A percentile compares a stretch with the other conserved stretches of the same genome.
phyloP scores from a whole-genome alignment of 805 yeast species.

The Saccharomycopsis oosterbeekiorum region DNA sequence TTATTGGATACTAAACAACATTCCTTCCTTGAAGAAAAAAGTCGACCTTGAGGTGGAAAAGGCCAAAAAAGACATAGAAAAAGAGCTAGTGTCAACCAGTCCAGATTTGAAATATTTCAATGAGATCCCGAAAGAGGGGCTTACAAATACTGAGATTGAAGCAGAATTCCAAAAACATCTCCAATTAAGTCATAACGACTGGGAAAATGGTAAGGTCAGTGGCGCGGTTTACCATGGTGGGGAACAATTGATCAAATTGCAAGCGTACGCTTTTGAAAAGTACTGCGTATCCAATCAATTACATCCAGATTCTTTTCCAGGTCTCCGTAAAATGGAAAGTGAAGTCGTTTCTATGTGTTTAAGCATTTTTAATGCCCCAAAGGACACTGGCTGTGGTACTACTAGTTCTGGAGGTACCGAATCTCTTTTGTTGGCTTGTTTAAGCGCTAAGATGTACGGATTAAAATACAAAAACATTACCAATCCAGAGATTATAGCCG shows the following conservation, averaged over 20 bases:
- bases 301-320: slow-evolving; percentile 97
- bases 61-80: slow-evolving; percentile 42
- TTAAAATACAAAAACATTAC: slow-evolving; percentile 45
- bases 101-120: slow-evolving; percentile 34
- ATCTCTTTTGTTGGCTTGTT: slow-evolving; percentile 73
- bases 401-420: slow-evolving; percentile 95
- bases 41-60: slow-evolving; percentile 52
- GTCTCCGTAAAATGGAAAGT: slow-evolving; percentile 90
- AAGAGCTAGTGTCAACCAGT: slow-evolving; percentile 47
- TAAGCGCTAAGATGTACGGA: slow-evolving; percentile 80
- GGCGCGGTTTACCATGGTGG: slow-evolving; percentile 99
- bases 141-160: slow-evolving; percentile 37
- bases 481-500: slow-evolving; percentile 81
- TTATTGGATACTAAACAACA: slow-evolving; percentile 25
- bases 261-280: slow-evolving; percentile 63
- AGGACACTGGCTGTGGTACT: slow-evolving; percentile 55
- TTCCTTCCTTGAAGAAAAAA: slow-evolving; percentile 45
- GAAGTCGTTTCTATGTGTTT: slow-evolving; percentile 91
- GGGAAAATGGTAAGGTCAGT: slow-evolving; percentile 79
- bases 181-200: slow-evolving; percentile 53
- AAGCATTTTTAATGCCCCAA: slow-evolving; percentile 71
- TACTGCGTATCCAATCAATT: slow-evolving; percentile 87
- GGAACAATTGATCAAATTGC: slow-evolving; percentile 59
- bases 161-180: slow-evolving; percentile 41
- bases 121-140: slow-evolving; percentile 51